Evolutionary conservation across 148 eudicot species (phyloP).

Genomic region (Spergularia bocconei): DNA sequence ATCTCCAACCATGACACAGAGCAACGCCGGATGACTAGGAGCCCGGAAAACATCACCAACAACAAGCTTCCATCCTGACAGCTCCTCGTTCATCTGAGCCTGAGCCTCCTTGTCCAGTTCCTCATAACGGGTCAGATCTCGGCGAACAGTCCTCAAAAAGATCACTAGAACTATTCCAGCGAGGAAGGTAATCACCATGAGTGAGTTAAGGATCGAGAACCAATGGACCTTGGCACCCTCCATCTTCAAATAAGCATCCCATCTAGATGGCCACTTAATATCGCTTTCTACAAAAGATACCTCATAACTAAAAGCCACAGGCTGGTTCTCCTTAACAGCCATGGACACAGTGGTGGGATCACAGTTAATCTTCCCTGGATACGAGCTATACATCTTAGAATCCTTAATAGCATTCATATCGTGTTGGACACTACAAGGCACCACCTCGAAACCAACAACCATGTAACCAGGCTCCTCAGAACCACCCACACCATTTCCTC

Average conservation of each 20-base stretch:
- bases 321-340: constrained; percentile 43
- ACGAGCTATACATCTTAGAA: not conserved
- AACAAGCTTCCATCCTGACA: constrained; percentile 77
- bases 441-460: constrained; percentile 69
- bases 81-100: constrained; percentile 70
- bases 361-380: not conserved
- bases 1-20: constrained; percentile 70
- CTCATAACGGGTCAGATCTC: constrained; percentile 62
- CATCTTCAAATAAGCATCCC: constrained; percentile 73
- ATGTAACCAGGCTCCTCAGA: constrained; percentile 48
- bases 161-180: constrained; percentile 66
- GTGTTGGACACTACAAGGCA: constrained; percentile 58
- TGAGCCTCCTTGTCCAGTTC: constrained; percentile 67
- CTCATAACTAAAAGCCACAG: constrained; percentile 57
- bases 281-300: constrained; percentile 64
- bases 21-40: constrained; percentile 44
- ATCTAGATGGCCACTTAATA: constrained; percentile 61
- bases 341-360: too few species aligned
- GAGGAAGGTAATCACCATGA: constrained; percentile 61
- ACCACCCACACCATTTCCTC: constrained; percentile 54
- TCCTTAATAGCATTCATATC: constrained; percentile 51
- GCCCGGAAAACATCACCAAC: constrained; percentile 70
- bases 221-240: constrained; percentile 62
- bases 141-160: constrained; percentile 57
- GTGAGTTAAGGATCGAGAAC: constrained; percentile 56